Base-by-base conservation (phyloP, 441 rosid genomes). In the Euphorbia celastroides region DNA sequence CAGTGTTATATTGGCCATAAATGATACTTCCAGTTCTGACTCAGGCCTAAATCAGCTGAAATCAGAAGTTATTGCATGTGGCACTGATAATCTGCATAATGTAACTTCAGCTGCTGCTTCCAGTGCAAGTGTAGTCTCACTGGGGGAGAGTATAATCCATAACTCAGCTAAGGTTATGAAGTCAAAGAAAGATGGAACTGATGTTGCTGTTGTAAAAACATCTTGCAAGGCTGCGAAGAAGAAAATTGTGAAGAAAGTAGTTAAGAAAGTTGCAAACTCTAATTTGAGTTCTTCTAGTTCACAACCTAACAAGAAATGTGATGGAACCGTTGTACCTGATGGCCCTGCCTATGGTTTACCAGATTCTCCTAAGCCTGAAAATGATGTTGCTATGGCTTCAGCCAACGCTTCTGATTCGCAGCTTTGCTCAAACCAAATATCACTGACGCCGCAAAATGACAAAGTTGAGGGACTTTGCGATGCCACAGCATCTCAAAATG, bases 221-320 rank as follows among this genome's bases (percentile, higher is more conserved):
- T 68, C 83, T 67, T 26, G 17, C 41, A 83, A 83, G 67, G 81
- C 67, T 78, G 75, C 60, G 87, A 90, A 80, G 83, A 88, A 84
- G 78, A 85, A 71, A 65, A 70, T 80, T 50, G 72, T 77, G 72
- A 88, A 82, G 81, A 79, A 64, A 74, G 54, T 74, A 20, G 76
- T 73, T 51, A 84, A 74, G 79, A 86, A 78, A 70, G 73, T 62
- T 28, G 70, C 31, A 50, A 70, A 58, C 20, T 66, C 78, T 71
- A 60, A 51, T 27, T 56, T 61, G 46, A 66, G 60, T 66, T 68
- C 70, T 62, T 78, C 75, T 23, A 32, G 60, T 63, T 74, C 72
- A 38, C 78, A 65, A 69, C 70, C 67, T 59, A 58, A 51, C 36
- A 69, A 70, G 51, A 76, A n/a, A 28, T 26, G 44, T 56, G 67